Evolutionary conservation across 345 rosid genomes (phyloP), one percentile per base, ranked within the genome.

Genomic region (Clarkia xantiana): DNA sequence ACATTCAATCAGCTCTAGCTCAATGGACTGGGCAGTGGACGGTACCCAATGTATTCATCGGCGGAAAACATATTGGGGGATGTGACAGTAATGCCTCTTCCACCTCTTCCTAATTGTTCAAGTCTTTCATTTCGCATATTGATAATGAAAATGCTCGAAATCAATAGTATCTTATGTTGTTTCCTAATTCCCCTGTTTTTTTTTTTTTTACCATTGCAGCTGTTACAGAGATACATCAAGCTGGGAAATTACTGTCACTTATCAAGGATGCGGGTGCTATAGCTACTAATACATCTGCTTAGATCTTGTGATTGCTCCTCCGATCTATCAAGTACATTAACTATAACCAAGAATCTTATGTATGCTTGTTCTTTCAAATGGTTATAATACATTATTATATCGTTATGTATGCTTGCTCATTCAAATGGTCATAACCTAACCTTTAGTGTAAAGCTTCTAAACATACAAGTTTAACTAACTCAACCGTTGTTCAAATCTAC

Each of bases 21-120:
- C 66, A 74, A 36, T 80, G 91, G 95, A 67, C 88, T 17, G 81
- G 86, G 22, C 78, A 45, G n/a, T 57, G 59, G 36, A 72, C 84
- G 4, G 81, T 86, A 44, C 88, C 91, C 1, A 72, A 66, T 41
- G 88, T 79, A 45, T 82, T 86, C 71, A 78, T 76, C 14, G 81
- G 68, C 44, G 88, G 74, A 6, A 80, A 77, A 57, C 83, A 76
- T 29, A 71, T 82, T 3, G 85, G 77, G 41, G 91, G 91, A 36
- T 85, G 83, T 43, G 77, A 82, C 40, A n/a, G 91, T 79, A 66
- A 72, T 69, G 13, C 16, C 46, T 17, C 44, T 18, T 53, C 25
- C 9, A 43, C 53, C 14, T 43, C 18, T 41, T 44, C 29, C n/a
- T n/a, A n/a, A 13, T 20, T 22, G 41, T 9, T 5, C n/a, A 40